These are phyloP conservation scores for Nakazawaea populi DNA, from an alignment of 805 yeast genomes.

Conservation along the genomic window DNA sequence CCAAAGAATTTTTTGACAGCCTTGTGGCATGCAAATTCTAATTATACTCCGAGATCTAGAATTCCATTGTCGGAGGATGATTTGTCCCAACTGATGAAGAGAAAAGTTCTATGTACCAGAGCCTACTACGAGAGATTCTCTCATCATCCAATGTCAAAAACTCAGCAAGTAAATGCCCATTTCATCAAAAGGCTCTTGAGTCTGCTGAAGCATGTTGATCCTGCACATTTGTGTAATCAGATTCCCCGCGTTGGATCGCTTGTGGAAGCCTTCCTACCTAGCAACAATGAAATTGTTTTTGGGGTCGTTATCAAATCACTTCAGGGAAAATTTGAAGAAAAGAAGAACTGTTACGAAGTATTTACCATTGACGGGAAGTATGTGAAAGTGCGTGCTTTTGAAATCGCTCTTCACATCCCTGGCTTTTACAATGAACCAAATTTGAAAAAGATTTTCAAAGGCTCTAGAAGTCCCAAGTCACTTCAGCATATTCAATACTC, in stretches of 20 bases:
- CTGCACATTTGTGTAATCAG: too few species aligned
- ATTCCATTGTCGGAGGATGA: neutral
- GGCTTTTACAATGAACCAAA: conserved; percentile 20
- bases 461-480: conserved; percentile 12
- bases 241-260: conserved; percentile 28
- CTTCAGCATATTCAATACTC: conserved; percentile 22
- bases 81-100: neutral
- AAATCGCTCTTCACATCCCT: conserved; percentile 26
- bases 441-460: conserved; percentile 9
- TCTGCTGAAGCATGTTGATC: neutral
- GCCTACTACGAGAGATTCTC: neutral
- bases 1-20: too few species aligned
- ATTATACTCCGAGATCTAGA: neutral
- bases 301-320: conserved; percentile 33
- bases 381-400: conserved; percentile 21
- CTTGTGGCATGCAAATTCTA: neutral
- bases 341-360: conserved; percentile 22
- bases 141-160: neutral
- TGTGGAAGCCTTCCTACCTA: conserved; percentile 26
- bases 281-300: conserved; percentile 14
- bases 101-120: neutral
- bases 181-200: neutral
- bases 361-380: conserved; percentile 28
- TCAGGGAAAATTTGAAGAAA: conserved; percentile 27
- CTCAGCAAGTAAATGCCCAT: neutral